phyloP scores from a whole-genome alignment of 108 stramenopile species.

The Ochromonas danica region DNA sequence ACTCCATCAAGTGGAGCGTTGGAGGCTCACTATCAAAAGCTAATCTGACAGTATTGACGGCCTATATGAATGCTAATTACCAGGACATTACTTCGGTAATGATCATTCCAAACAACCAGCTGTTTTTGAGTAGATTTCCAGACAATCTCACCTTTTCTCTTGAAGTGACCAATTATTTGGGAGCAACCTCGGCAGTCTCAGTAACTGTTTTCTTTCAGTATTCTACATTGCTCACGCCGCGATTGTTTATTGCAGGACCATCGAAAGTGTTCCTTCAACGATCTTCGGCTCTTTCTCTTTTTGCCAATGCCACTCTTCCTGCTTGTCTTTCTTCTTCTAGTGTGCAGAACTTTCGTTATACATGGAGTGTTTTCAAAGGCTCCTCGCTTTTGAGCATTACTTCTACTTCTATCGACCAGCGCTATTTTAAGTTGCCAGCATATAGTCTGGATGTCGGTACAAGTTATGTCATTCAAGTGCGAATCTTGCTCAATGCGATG shows the following conservation, averaged over 20 bases:
- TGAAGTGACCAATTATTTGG: background rate
- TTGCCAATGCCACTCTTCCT: background rate
- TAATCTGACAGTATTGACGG: background rate
- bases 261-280: background rate
- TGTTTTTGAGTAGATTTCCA: background rate
- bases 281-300: background rate
- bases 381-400: background rate
- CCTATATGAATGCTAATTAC: background rate
- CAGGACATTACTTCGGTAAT: background rate
- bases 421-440: background rate
- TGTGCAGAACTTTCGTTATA: background rate
- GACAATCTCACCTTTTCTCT: background rate
- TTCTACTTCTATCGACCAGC: background rate
- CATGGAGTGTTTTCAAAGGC: background rate
- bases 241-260: background rate
- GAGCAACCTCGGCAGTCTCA: background rate
- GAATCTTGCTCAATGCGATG: too few species aligned
- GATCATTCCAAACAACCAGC: background rate
- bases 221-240: background rate
- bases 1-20: background rate
- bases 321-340: background rate
- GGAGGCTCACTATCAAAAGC: background rate
- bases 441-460: background rate
- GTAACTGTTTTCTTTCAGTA: background rate
- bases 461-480: background rate